Percentiles rank a stretch among this genome's conserved stretches.
Evolutionary conservation across 2,329 filamentous ascomycete species (phyloP).

Genomic region (Colletotrichum destructivum): DNA sequence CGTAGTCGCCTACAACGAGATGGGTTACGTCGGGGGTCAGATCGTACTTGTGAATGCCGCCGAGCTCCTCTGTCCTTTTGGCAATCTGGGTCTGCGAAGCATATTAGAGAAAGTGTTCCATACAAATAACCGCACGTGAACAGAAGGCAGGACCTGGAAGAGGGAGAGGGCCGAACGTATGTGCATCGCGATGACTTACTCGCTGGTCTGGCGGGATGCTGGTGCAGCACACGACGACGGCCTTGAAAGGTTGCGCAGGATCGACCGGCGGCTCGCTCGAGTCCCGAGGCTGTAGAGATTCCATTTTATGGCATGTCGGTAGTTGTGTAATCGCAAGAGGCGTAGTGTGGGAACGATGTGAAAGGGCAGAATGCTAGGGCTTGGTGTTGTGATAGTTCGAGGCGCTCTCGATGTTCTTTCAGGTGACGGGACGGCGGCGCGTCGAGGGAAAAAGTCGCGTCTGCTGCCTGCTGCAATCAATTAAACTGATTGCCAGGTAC

Average conservation of each 20-base stretch:
- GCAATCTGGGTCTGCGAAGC: slow-evolving; percentile 67
- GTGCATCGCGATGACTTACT: slow-evolving; percentile 63
- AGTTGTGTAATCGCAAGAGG: background rate
- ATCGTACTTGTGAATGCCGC: slow-evolving; percentile 89
- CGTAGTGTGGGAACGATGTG: background rate
- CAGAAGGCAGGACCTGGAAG: background rate
- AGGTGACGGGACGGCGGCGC: slow-evolving; percentile 32
- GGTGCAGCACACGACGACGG: slow-evolving; percentile 89
- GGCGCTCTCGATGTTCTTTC: background rate
- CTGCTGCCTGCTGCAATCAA: slow-evolving; percentile 40
- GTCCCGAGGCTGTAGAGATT: slow-evolving; percentile 31
- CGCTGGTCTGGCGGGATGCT: slow-evolving; percentile 85
- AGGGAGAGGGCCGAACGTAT: slow-evolving; percentile 2
- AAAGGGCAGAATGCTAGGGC: background rate
- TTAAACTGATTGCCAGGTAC: slow-evolving; percentile 13
- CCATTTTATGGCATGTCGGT: slow-evolving; percentile 40
- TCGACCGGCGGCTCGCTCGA: slow-evolving; percentile 59
- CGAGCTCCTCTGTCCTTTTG: slow-evolving; percentile 81
- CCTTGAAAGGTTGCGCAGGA: slow-evolving; percentile 75
- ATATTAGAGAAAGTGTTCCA: slow-evolving; percentile 25
- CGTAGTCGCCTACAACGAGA: slow-evolving; percentile 88
- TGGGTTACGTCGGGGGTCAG: slow-evolving; percentile 97
- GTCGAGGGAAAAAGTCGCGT: slow-evolving; percentile 39
- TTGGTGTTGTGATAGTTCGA: background rate
- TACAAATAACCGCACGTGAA: background rate